Conservation (phyloP, 176 grass and related monocot genomes). For the Alloteropsis semialata region DNA sequence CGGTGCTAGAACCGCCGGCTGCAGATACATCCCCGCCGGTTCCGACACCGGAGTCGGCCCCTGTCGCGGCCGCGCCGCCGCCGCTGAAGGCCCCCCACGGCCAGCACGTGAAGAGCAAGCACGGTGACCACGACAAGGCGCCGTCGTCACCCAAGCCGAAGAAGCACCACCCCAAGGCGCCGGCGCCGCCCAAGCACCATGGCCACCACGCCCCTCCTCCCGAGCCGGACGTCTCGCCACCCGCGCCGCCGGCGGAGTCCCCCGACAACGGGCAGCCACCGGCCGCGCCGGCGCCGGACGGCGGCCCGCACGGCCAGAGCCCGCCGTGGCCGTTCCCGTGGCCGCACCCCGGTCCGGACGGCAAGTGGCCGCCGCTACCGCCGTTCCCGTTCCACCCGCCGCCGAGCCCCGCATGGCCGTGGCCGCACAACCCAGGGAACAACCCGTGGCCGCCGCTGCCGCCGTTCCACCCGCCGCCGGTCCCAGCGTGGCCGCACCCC, state of each 20-base stretch:
- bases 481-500: neutral
- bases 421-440: neutral
- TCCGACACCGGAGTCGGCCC: neutral
- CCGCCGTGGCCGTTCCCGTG: constrained; percentile 25
- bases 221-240: constrained; percentile 11
- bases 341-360: neutral
- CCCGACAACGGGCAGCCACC: neutral
- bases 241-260: neutral
- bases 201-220: constrained; percentile 17
- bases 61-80: neutral
- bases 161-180: neutral
- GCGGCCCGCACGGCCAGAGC: neutral
- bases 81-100: neutral
- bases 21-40: neutral
- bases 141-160: neutral
- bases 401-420: neutral
- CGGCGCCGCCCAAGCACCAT: constrained; percentile 36
- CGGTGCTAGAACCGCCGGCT: neutral
- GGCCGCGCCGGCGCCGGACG: neutral
- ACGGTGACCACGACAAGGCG: constrained; percentile 14
- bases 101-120: constrained; percentile 10
- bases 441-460: constrained; percentile 8
- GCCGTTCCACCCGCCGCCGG: constrained; percentile 24
- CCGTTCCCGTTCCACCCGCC: constrained; percentile 8
- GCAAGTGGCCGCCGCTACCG: neutral